Base-by-base conservation (phyloP, 371 early-diverging fungal genomes). In the Mucor plumbeus region DNA sequence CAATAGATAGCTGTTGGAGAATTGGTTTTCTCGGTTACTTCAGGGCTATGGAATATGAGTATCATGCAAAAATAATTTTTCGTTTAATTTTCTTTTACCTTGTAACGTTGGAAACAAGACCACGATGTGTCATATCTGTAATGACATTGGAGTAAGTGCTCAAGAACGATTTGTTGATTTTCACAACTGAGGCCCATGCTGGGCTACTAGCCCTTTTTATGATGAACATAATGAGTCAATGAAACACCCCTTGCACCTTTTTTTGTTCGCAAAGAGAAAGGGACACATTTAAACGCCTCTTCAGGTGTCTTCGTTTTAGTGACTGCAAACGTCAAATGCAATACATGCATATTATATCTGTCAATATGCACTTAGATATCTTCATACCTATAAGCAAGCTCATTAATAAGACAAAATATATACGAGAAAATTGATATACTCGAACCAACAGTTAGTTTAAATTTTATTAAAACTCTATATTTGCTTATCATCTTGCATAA, bases 1-100 rank as follows among this genome's bases (percentile, higher is more conserved):
- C 91, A 90, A 74, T 97, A 97, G 33, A 95, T 84, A 0, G 88
- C 73, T 2, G 87, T 85, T 7, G 85, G 80, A 17, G 73, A 67
- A 7, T 85, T 71, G 34, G 84, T 84, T 43, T 75, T 81, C 39
- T 78, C 59, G 17, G 73, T 68, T 7, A 89, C 43, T 50, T 87
- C 85, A 60, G 86, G 76, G 62, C 89, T 89, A 41, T 26, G 43
- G 15, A 26, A 5, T 11, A 26, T 55, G 11, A 34, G 44, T n/a
- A 34, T 35, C 35, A 34, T 55, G 33, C 50, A 36, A 26, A 11
- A 17, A 17, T 14, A 13, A 34, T 13, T 33, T 15, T 15, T 33
- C 14, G 33, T n/a, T 11, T 44, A 8, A 11, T 6, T 44, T 44
- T n/a, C 8, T 31, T 56, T 50, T 68, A 76, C 77, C 78, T 78